Conservation (phyloP, 768 basidiomycete species). For the Serendipita sp. region DNA sequence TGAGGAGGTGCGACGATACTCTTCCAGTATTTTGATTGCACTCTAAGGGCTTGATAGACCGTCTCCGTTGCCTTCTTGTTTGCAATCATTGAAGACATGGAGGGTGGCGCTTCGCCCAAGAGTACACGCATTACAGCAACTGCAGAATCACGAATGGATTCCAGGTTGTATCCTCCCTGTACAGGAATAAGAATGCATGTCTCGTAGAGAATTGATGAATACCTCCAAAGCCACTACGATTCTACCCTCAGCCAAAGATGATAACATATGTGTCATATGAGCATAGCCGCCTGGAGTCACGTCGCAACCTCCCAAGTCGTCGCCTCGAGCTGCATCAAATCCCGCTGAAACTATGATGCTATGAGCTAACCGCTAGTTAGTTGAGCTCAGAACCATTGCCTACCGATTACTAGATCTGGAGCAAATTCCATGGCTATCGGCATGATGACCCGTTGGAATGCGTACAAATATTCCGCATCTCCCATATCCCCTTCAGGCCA, state of each 20-base stretch:
- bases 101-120: slow-evolving; percentile 76
- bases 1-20: slow-evolving; percentile 65
- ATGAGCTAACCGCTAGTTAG: neutral
- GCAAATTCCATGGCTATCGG: slow-evolving; percentile 95
- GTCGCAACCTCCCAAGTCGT: slow-evolving; percentile 78
- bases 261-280: slow-evolving; percentile 97
- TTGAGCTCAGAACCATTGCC: slow-evolving; percentile 20
- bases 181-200: neutral
- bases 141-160: slow-evolving; percentile 75
- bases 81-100: slow-evolving; percentile 56
- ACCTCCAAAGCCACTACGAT: slow-evolving; percentile 93
- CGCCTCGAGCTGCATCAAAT: slow-evolving; percentile 91
- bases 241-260: slow-evolving; percentile 72
- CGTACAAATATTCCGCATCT: slow-evolving; percentile 92
- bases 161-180: slow-evolving; percentile 90
- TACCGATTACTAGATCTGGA: slow-evolving; percentile 91
- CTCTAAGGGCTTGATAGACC: slow-evolving; percentile 69
- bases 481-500: slow-evolving; percentile 83
- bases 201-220: neutral
- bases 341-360: slow-evolving; percentile 76
- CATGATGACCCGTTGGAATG: slow-evolving; percentile 92
- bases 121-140: slow-evolving; percentile 75
- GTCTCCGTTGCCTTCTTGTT: slow-evolving; percentile 76
- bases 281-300: slow-evolving; percentile 89
- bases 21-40: slow-evolving; percentile 89